Conservation (phyloP, 257 asterid genomes). For the Misopates orontium region DNA sequence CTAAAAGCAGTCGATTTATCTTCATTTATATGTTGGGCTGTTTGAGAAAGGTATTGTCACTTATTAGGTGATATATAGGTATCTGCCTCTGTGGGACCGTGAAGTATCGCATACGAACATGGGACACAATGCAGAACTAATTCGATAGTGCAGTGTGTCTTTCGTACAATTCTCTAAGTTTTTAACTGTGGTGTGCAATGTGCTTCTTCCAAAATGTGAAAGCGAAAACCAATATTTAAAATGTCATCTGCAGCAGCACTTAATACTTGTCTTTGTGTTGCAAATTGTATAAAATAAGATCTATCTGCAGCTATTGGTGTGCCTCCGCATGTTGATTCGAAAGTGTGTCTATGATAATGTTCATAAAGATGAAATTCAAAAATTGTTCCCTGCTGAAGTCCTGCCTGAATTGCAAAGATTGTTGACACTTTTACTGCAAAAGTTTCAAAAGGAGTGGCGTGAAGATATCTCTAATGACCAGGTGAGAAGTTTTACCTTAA, state of each 20-base stretch:
- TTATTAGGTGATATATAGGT: background rate
- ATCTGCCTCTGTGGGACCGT: background rate
- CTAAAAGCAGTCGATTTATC: too few species aligned
- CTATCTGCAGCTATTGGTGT: conserved; percentile 63
- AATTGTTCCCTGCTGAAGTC: conserved; percentile 65
- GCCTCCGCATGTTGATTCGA: conserved; percentile 69
- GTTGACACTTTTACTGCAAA: conserved; percentile 64
- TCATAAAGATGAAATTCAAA: conserved; percentile 58
- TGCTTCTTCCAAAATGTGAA: background rate
- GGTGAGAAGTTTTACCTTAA: conserved; percentile 37
- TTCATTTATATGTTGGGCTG: background rate
- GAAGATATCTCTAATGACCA: conserved; percentile 60
- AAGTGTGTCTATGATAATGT: conserved; percentile 53
- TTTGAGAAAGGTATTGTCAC: background rate
- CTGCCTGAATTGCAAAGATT: conserved; percentile 71
- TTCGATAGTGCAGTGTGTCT: background rate
- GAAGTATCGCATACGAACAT: conserved; percentile 4
- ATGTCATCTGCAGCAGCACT: background rate
- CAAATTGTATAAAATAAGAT: conserved; percentile 1
- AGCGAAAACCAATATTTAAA: conserved; percentile 1
- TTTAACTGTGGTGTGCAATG: background rate
- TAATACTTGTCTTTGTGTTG: background rate
- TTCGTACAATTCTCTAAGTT: background rate
- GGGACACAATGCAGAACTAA: background rate
- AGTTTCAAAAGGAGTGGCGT: conserved; percentile 77